Conservation (phyloP, 1,284 basidiomycete species). For the Ustilago sp. region DNA sequence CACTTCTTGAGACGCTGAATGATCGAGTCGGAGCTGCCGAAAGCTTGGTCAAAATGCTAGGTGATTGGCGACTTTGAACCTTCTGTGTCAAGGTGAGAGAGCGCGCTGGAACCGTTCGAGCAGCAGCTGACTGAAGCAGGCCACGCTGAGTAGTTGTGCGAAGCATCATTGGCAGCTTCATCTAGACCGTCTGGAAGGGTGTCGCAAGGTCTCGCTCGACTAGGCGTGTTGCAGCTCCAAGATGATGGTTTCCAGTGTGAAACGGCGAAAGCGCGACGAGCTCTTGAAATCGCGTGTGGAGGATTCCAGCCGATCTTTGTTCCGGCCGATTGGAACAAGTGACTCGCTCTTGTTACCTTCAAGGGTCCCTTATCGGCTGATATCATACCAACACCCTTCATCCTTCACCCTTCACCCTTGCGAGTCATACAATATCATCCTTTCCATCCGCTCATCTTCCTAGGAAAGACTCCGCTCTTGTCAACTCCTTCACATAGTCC, state of each 20-base stretch:
- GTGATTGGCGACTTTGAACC: no score
- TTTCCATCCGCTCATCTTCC: background rate
- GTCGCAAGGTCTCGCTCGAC: no score
- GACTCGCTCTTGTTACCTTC: conserved; percentile 19
- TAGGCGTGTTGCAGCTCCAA: no score
- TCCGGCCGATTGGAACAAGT: conserved; percentile 51
- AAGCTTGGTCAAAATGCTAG: background rate
- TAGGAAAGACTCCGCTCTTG: background rate
- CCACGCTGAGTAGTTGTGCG: conserved; percentile 44
- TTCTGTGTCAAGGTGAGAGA: background rate
- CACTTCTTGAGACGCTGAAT: conserved; percentile 14
- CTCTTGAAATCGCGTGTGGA: conserved; percentile 13
- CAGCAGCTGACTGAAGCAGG: conserved; percentile 7
- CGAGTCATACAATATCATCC: conserved; percentile 16
- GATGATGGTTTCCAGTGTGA: no score
- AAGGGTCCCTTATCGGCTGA: background rate
- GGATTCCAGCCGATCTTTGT: background rate
- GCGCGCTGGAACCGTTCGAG: conserved; percentile 15
- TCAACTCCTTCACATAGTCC: background rate
- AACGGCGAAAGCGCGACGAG: background rate
- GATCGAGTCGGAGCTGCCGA: background rate
- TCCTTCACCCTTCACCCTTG: background rate
- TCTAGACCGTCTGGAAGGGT: background rate
- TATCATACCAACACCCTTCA: background rate
- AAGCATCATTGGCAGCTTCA: conserved; percentile 44